Evolutionary conservation across 768 basidiomycete genomes (phyloP).

Genomic region (Lentinus brumalis): DNA sequence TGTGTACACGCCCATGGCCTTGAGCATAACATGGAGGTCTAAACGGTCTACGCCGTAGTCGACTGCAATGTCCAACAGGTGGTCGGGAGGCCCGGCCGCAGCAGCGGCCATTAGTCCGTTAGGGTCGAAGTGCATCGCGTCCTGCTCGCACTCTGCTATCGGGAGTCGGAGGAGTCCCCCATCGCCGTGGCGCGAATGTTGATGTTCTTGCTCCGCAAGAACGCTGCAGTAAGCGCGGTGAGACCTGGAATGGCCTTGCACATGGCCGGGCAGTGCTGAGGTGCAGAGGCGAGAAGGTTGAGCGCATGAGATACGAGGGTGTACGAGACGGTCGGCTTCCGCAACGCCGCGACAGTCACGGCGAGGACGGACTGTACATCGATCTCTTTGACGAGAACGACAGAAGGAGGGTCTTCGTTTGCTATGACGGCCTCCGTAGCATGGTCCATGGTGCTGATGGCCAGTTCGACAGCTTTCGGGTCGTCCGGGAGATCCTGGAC

Average conservation of each 20-base stretch:
- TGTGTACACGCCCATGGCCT: constrained; percentile 46
- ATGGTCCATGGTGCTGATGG: constrained; percentile 54
- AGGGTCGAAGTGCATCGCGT: constrained; percentile 51
- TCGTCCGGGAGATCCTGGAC: constrained; percentile 56
- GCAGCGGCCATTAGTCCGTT: constrained; percentile 44
- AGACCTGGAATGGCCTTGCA: constrained; percentile 47
- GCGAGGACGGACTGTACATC: constrained; percentile 43
- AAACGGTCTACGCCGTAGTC: constrained; percentile 50
- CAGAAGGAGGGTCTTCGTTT: constrained; percentile 39
- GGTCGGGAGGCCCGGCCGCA: constrained; percentile 43
- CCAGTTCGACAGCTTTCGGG: constrained; percentile 47
- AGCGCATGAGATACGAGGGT: constrained; percentile 55
- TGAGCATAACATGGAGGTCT: constrained; percentile 42
- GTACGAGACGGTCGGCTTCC: constrained; percentile 43
- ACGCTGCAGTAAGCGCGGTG: constrained; percentile 55
- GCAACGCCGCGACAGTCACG: constrained; percentile 43
- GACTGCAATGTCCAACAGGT: constrained; percentile 47
- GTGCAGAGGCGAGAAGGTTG: constrained; percentile 45
- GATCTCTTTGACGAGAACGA: constrained; percentile 40
- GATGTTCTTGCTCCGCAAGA: constrained; percentile 57
- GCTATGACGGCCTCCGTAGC: constrained; percentile 38
- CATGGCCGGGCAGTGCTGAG: constrained; percentile 45
- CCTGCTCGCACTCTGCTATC: constrained; percentile 42
- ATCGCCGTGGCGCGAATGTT: constrained; percentile 52
- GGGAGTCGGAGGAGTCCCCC: constrained; percentile 57